Base-by-base conservation (phyloP, 352 stramenopile species). In the Globisporangium nodosum region DNA sequence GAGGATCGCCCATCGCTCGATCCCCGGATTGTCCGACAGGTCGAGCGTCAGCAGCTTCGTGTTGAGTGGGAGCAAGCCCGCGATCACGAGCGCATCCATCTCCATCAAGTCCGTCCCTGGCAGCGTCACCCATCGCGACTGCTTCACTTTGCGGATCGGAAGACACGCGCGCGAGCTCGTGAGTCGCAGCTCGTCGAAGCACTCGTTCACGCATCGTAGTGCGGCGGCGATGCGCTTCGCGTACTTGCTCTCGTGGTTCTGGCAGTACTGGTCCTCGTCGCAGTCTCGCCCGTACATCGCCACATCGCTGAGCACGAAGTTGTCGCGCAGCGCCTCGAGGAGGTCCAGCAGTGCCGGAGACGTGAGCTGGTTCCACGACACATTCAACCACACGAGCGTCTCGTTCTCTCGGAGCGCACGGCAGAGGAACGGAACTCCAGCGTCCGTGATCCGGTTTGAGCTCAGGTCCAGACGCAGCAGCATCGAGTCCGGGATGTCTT, bases 351-450 rank as follows among this genome's bases (percentile, higher is more conserved):
- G 54, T 24, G 68, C 71, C 6, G 63, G 60, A 3, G 79, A 76
- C 3, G 65, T 76, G 12, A 87, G 61, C 21, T 74, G 75, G 43
- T 90, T 92, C 78, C 69, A 88, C 42, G 75, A 90, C 15, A 87
- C 52, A 56, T 92, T 66, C 3, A 88, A 73, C 42, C 62, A 73
- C 49, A 80, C 68, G 13, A 92, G 62, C 27, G 83, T 90, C 53
- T 92, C 83, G 53, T 92, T 92, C 56, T 90, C 80, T 46, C 69
- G 56, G 0, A 92, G 53, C 3, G 74, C 77, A 24, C 63, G 66
- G 8, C 71, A 72, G 13, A 92, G 56, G 30, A 67, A 59, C 1
- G 63, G 37, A 11, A 81, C 64, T 15, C 78, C 80, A 3, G 51
- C 63, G 49, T 82, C 66, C 2, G 64, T 72, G 35, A 92, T 83